Evolutionary conservation across 2,329 filamentous ascomycete species (phyloP).

Genomic region (Raffaelea albimanens): DNA sequence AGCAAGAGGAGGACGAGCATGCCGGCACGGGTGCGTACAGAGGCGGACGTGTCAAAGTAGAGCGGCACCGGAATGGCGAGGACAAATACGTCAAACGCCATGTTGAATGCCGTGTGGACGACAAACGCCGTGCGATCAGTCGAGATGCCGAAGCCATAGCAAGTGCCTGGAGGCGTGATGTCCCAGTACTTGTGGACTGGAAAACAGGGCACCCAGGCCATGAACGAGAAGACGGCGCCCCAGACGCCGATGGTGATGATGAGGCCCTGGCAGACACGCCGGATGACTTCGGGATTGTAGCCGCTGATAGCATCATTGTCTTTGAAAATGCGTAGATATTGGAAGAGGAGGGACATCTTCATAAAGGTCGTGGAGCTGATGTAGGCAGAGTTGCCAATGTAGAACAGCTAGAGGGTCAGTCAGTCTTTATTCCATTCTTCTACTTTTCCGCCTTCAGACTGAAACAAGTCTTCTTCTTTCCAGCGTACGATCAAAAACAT

Average conservation of each 20-base stretch:
- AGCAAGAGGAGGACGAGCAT: slow-evolving; percentile 16
- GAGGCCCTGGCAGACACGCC: slow-evolving; percentile 10
- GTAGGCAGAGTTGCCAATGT: slow-evolving; percentile 16
- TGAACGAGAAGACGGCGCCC: slow-evolving; percentile 14
- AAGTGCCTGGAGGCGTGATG: slow-evolving; percentile 3
- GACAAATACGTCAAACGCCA: slow-evolving; percentile 23
- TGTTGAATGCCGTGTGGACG: slow-evolving; percentile 23
- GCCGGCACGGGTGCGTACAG: slow-evolving; percentile 16
- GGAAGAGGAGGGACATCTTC: slow-evolving; percentile 16
- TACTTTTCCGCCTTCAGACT: not conserved
- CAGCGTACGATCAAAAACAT: slow-evolving; percentile 5
- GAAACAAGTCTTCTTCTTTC: not conserved
- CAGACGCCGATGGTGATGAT: slow-evolving; percentile 13
- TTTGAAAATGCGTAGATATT: slow-evolving; percentile 16
- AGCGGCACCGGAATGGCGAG: slow-evolving; percentile 23
- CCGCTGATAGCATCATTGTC: too few relatives aligned
- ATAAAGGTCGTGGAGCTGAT: slow-evolving; percentile 15
- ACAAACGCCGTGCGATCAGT: slow-evolving; percentile 15
- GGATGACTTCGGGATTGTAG: slow-evolving; percentile 1
- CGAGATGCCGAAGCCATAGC: slow-evolving; percentile 13
- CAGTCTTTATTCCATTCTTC: not conserved
- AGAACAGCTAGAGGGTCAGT: slow-evolving; percentile 12
- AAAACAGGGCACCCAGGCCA: slow-evolving; percentile 16
- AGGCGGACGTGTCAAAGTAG: slow-evolving; percentile 17
- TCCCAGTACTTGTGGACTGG: slow-evolving; percentile 14